Evolutionary conservation across 2,329 filamentous ascomycete species (phyloP).

Genomic region (Claviceps humidiphila): DNA sequence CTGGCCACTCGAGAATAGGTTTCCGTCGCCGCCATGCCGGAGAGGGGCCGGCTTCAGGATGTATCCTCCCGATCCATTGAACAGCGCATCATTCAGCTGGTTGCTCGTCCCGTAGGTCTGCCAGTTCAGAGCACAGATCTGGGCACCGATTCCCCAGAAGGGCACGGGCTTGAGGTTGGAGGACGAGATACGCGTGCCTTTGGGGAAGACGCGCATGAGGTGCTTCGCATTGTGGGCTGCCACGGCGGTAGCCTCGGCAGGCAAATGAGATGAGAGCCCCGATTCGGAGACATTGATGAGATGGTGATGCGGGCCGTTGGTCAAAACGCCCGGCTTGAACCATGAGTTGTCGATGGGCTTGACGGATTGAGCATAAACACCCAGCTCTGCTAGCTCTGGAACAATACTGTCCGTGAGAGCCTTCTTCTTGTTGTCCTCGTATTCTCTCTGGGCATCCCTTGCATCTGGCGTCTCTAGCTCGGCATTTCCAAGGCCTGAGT

Average conservation of each 20-base stretch:
- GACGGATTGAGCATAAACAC: slow-evolving; percentile 57
- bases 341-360: slow-evolving; percentile 54
- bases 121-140: slow-evolving; percentile 59
- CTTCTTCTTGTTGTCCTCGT: slow-evolving; percentile 40
- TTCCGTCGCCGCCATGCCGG: slow-evolving; percentile 40
- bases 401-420: slow-evolving; percentile 40
- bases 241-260: slow-evolving; percentile 32
- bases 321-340: slow-evolving; percentile 36
- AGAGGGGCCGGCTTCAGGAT: slow-evolving; percentile 51
- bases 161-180: slow-evolving; percentile 48
- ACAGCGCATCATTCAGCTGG: slow-evolving; percentile 56
- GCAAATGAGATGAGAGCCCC: slow-evolving; percentile 39
- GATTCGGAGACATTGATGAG: slow-evolving; percentile 58
- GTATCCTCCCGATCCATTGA: slow-evolving; percentile 50
- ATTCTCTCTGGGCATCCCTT: slow-evolving; percentile 33
- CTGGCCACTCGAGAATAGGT: slow-evolving; percentile 26
- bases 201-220: slow-evolving; percentile 59
- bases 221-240: slow-evolving; percentile 48
- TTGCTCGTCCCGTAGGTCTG: slow-evolving; percentile 53
- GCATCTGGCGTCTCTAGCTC: slow-evolving; percentile 30
- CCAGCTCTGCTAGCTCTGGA: slow-evolving; percentile 50
- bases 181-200: slow-evolving; percentile 55
- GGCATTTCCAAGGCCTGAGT: slow-evolving; percentile 20
- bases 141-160: slow-evolving; percentile 55
- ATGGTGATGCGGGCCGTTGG: slow-evolving; percentile 49